Evolutionary conservation across 768 basidiomycete genomes (phyloP), one percentile per base, ranked within the genome.

Genomic region (Amanita pallidorosea): DNA sequence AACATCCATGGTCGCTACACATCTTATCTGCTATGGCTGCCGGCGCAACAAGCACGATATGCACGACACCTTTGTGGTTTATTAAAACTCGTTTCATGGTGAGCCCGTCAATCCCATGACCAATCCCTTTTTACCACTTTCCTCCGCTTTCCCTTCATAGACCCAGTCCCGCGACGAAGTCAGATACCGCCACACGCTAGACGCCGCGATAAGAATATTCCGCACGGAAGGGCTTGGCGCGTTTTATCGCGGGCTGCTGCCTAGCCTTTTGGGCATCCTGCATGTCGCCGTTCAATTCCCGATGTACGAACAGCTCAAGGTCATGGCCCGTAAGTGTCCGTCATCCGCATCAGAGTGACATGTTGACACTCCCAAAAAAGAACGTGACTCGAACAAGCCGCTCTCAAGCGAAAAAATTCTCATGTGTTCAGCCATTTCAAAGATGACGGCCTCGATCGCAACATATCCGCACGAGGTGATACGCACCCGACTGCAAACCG

Each of bases 31-130:
- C 96, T 5, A 97, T 99, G 95, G 74, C 80, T 40, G 96, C 95
- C 1, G 96, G 96, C 11, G 94, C 90, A 5, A 73, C 85, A 17
- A 94, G 95, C 61, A 96, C 96, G 5, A 80, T 91, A 47, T 85
- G 85, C 60, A 98, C 96, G 22, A 97, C 91, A 67, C 96, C 96
- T 0, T 66, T 99, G 6, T 99, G 96, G 96, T 92, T 99, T 37
- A 93, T 99, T 66, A 98, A 97, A 72, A 98, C 95, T 20, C 82
- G 96, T 25, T 97, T 98, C 70, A 98, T 98, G 96, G 95, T 95
- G 59, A 45, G 27, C 17, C 7, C 55, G 61, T 54, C 51, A 7
- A 33, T 45, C 17, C 25, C 15, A 5, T 45, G 5, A 2, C 1
- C 22, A 18, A n/a, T 36, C 29, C 9, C 27, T 12, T 18, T 41